A percentile compares a stretch with the other conserved stretches of the same genome.
phyloP scores from a whole-genome alignment of 1,284 basidiomycete genomes.

The Fomes fomentarius region DNA sequence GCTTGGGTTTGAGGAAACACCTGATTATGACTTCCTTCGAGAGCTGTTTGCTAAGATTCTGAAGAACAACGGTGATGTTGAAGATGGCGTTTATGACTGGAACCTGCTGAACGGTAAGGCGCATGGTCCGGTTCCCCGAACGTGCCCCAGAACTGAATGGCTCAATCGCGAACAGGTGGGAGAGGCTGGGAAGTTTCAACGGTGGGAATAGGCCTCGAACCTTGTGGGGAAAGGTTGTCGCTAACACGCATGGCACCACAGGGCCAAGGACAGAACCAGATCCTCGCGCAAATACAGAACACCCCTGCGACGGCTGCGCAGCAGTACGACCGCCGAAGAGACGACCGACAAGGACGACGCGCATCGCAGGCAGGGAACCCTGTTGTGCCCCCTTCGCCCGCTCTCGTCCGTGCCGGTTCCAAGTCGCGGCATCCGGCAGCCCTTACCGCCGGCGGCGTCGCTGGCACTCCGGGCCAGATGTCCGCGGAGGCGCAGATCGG shows the following conservation, averaged over 20 bases:
- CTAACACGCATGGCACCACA: conserved; percentile 33
- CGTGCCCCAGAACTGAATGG: conserved; percentile 18
- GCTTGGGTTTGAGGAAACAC: conserved; percentile 91
- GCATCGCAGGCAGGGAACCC: conserved; percentile 57
- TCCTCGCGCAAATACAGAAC: conserved; percentile 63
- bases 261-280: conserved; percentile 60
- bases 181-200: conserved; percentile 93
- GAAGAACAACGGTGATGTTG: conserved; percentile 85
- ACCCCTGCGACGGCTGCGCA: conserved; percentile 44
- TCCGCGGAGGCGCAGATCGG: conserved; percentile 76
- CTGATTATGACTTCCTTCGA: conserved; percentile 94
- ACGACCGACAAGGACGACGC: conserved; percentile 48
- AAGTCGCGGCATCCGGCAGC: conserved; percentile 63
- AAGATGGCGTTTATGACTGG: conserved; percentile 93
- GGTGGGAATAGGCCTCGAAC: conserved; percentile 45
- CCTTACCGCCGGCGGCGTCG: conserved; percentile 57
- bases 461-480: conserved; percentile 58
- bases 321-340: conserved; percentile 57
- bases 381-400: conserved; percentile 72
- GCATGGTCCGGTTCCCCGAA: conserved; percentile 9
- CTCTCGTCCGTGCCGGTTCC: conserved; percentile 72
- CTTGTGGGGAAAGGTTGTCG: conserved; percentile 22
- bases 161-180: conserved; percentile 55
- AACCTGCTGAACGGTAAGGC: conserved; percentile 75
- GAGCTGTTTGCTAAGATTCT: conserved; percentile 92